Percentiles rank a stretch among this genome's conserved stretches.
phyloP scores from a whole-genome alignment of 2,329 filamentous ascomycete genomes.

The Alternaria angustiovoidea region DNA sequence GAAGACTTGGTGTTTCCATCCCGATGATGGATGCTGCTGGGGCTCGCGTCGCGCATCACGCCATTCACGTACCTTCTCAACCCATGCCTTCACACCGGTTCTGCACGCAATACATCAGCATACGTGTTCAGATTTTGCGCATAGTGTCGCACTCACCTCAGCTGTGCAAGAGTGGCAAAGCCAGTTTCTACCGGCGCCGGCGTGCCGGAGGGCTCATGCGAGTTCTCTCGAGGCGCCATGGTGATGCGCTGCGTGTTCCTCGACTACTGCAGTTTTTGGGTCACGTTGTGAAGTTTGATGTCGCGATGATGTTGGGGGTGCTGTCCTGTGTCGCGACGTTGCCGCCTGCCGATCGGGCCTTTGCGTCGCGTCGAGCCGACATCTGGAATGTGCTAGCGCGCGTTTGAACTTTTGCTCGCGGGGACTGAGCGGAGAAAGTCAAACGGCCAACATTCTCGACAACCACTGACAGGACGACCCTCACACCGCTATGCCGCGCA shows the following conservation, averaged over 20 bases:
- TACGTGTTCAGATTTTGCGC: conserved; percentile 37
- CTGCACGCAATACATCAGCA: conserved; percentile 54
- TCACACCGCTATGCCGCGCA: conserved; percentile 38
- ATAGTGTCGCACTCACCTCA: conserved; percentile 67
- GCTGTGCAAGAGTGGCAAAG: conserved; percentile 82
- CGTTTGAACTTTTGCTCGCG: conserved; percentile 33
- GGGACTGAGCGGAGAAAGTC: conserved; percentile 18
- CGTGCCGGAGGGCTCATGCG: conserved; percentile 62
- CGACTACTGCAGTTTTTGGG: conserved; percentile 27
- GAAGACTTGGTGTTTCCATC: conserved; percentile 1
- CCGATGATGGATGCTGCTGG: conserved; percentile 23
- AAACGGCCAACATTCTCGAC: conserved; percentile 25
- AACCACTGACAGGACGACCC: conserved; percentile 18
- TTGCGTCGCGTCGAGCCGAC: conserved; percentile 16
- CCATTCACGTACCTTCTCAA: conserved; percentile 68
- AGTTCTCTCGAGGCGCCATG: conserved; percentile 66
- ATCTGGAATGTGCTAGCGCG: conserved; percentile 25
- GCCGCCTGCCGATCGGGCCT: conserved; percentile 26
- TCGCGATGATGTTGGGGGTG: conserved; percentile 40
- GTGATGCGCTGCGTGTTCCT: conserved; percentile 15
- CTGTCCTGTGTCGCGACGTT: conserved; percentile 38
- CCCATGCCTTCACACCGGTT: conserved; percentile 72
- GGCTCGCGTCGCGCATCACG: conserved; percentile 13
- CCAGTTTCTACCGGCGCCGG: conserved; percentile 75
- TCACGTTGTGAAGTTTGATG: conserved; percentile 39